phyloP scores from a whole-genome alignment of 2,329 filamentous ascomycete genomes.

The Aspergillus sp. region DNA sequence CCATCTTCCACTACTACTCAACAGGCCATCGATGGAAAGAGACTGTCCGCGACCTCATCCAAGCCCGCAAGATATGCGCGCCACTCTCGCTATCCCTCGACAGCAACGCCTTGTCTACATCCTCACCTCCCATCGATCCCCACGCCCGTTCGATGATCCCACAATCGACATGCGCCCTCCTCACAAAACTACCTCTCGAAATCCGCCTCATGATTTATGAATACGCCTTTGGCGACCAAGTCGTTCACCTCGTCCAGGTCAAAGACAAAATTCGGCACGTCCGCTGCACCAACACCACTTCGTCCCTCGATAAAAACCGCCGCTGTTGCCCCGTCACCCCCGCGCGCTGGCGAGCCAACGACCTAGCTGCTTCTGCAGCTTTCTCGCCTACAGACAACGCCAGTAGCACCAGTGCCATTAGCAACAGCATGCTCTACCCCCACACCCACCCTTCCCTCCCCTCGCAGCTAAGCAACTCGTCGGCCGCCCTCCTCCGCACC shows the following conservation, averaged over 20 bases:
- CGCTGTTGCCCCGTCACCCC: conserved; percentile 34
- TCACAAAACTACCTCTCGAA: conserved; percentile 34
- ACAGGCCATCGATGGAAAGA: conserved; percentile 38
- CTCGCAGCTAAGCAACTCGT: conserved; percentile 21
- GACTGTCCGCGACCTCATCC: conserved; percentile 35
- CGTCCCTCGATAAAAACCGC: conserved; percentile 29
- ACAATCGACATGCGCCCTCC: conserved; percentile 22
- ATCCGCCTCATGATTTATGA: conserved; percentile 40
- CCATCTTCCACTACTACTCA: conserved; percentile 40
- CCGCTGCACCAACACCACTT: conserved; percentile 26
- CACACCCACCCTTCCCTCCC: conserved; percentile 32
- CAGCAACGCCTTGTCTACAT: background rate
- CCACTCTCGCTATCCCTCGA: conserved; percentile 13
- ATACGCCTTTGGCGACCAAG: conserved; percentile 35
- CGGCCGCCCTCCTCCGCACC: conserved; percentile 28
- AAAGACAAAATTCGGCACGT: conserved; percentile 37
- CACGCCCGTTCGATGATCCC: conserved; percentile 16
- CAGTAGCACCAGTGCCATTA: conserved; percentile 16
- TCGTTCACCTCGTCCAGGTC: conserved; percentile 37
- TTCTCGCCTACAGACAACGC: background rate
- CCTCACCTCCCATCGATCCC: conserved; percentile 15
- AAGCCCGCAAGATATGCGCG: conserved; percentile 36
- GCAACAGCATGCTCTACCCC: conserved; percentile 31
- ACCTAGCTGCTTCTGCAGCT: background rate
- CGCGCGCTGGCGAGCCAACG: conserved; percentile 31